Conservation (phyloP, 208 protist genomes). For the Crithidia brevicula region DNA sequence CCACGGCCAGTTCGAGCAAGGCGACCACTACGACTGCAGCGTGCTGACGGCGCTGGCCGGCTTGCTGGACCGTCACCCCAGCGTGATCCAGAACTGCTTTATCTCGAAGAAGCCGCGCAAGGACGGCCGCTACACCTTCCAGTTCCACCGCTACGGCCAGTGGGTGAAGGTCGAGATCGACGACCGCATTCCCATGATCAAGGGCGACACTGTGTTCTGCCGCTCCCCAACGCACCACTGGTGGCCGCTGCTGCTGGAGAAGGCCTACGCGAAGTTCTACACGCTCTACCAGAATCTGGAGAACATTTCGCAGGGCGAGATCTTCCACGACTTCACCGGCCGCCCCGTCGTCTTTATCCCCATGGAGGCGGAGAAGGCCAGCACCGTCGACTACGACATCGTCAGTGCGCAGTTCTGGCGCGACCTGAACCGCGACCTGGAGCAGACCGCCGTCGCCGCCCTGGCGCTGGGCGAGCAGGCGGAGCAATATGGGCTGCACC, state of each 20-base stretch:
- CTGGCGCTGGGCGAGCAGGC: slow-evolving; percentile 47
- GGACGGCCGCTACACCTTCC: slow-evolving; percentile 66
- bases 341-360: slow-evolving; percentile 53
- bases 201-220: slow-evolving; percentile 61
- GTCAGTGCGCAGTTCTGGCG: slow-evolving; percentile 67
- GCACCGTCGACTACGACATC: slow-evolving; percentile 52
- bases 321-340: slow-evolving; percentile 70
- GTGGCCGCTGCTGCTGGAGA: slow-evolving; percentile 77
- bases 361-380: slow-evolving; percentile 48
- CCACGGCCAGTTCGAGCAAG: slow-evolving; percentile 63
- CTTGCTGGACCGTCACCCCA: slow-evolving; percentile 49
- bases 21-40: slow-evolving; percentile 66
- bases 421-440: slow-evolving; percentile 40
- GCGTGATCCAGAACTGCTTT: slow-evolving; percentile 63
- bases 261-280: slow-evolving; percentile 89
- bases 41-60: slow-evolving; percentile 52
- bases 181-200: slow-evolving; percentile 61
- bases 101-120: slow-evolving; percentile 53
- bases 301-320: slow-evolving; percentile 55
- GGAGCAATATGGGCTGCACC: slow-evolving; percentile 49
- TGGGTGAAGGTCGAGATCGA: slow-evolving; percentile 68
- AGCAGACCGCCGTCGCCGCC: slow-evolving; percentile 49
- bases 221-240: slow-evolving; percentile 67
- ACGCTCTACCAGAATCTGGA: slow-evolving; percentile 69
- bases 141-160: slow-evolving; percentile 70